Percentiles rank a stretch among this genome's conserved stretches.
Evolutionary conservation across 495 filamentous ascomycete genomes (phyloP).

Genomic region (Lindgomyces ingoldianus): DNA sequence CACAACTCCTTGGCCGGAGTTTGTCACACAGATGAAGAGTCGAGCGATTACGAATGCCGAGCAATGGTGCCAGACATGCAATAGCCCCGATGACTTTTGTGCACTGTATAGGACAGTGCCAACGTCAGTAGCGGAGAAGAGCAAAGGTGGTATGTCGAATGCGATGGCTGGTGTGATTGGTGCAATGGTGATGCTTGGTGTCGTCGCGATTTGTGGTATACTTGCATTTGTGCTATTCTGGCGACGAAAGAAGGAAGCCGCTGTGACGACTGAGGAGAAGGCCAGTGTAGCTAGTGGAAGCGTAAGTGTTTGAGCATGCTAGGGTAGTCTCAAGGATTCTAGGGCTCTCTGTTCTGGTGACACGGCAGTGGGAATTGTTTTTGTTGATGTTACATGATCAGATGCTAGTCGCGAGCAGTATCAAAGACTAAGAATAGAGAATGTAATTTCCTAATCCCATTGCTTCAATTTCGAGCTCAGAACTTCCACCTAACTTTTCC

Average conservation of each 20-base stretch:
- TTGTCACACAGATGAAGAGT: conserved; percentile 47
- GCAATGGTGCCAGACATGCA: conserved; percentile 53
- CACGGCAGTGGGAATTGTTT: not conserved
- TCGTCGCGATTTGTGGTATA: conserved; percentile 11
- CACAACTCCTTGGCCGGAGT: conserved; percentile 50
- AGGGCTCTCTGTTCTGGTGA: conserved; percentile 1
- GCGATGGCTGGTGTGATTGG: conserved; percentile 17
- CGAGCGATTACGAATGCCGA: conserved; percentile 47
- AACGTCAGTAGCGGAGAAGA: not conserved
- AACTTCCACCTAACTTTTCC: not conserved
- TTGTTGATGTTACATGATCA: not conserved
- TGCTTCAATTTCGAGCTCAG: not conserved
- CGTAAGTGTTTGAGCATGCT: conserved; percentile 6
- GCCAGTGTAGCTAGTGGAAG: conserved; percentile 4
- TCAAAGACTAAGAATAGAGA: not conserved
- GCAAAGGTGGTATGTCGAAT: conserved; percentile 13
- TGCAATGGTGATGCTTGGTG: conserved; percentile 18
- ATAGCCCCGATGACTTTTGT: conserved; percentile 40
- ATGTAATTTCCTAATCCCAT: not conserved
- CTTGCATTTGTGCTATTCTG: conserved; percentile 9
- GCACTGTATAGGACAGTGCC: not conserved
- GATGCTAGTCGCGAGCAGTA: not conserved
- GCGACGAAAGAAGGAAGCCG: conserved; percentile 6
- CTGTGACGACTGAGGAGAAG: conserved; percentile 1
- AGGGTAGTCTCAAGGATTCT: conserved; percentile 3